Evolutionary conservation across 257 asterid species (phyloP).

Genomic region (Solanum pinnatisectum): DNA sequence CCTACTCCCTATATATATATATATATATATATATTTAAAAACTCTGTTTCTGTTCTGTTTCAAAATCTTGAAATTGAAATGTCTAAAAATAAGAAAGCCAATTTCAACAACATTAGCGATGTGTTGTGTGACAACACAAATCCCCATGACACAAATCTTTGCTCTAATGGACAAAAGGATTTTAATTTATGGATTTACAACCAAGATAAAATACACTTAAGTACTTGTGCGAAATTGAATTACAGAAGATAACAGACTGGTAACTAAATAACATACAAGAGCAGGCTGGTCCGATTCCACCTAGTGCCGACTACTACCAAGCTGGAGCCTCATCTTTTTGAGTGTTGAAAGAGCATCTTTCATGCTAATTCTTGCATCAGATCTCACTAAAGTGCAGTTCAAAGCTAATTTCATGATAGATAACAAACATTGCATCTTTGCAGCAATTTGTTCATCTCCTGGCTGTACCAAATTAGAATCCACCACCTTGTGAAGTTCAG

Average conservation of each 20-base stretch:
- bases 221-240: no score
- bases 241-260: not conserved
- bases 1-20: not conserved
- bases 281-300: not conserved
- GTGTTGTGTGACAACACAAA: conserved; percentile 1
- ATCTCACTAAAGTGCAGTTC: not conserved
- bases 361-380: not conserved
- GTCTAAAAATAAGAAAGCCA: conserved; percentile 22
- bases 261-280: not conserved
- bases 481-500: no score
- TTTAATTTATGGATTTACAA: no score
- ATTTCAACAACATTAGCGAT: conserved; percentile 41
- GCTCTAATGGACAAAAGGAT: no score
- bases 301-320: not conserved
- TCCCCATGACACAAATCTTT: no score
- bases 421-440: not conserved
- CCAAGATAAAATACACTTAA: no score
- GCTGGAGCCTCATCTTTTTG: not conserved
- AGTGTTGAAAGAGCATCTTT: not conserved
- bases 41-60: conserved; percentile 4
- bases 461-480: not conserved
- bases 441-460: not conserved
- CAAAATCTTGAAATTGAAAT: conserved; percentile 38
- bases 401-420: not conserved
- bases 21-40: not conserved